Percentiles rank a stretch among this genome's conserved stretches.
Evolutionary conservation across 495 filamentous ascomycete species (phyloP).

Genomic region (Filosporella fistucella): DNA sequence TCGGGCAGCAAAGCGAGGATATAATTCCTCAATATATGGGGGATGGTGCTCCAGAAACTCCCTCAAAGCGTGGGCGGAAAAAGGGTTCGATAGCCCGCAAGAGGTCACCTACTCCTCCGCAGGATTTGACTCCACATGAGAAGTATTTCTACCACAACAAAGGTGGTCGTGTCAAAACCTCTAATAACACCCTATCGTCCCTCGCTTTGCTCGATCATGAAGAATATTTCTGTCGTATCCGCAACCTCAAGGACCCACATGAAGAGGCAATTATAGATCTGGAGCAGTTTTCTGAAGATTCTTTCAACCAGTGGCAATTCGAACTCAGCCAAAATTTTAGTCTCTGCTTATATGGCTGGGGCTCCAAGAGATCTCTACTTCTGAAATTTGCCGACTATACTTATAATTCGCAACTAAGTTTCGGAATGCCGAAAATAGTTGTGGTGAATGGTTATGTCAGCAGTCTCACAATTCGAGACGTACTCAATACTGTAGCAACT

Average conservation of each 20-base stretch:
- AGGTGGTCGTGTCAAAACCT: slow-evolving; percentile 74
- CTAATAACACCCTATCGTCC: slow-evolving; percentile 76
- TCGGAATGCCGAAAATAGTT: slow-evolving; percentile 56
- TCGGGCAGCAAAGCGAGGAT: slow-evolving; percentile 7
- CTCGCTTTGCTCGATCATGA: slow-evolving; percentile 79
- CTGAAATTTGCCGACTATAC: slow-evolving; percentile 73
- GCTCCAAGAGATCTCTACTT: slow-evolving; percentile 76
- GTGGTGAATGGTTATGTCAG: slow-evolving; percentile 86
- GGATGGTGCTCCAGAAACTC: slow-evolving; percentile 12
- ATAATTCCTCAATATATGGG: slow-evolving; percentile 10
- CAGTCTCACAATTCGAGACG: slow-evolving; percentile 69
- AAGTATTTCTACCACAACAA: slow-evolving; percentile 92
- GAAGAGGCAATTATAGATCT: slow-evolving; percentile 65
- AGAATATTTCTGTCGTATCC: slow-evolving; percentile 75
- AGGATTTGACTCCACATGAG: slow-evolving; percentile 78
- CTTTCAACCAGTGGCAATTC: slow-evolving; percentile 89
- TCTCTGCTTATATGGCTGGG: slow-evolving; percentile 88
- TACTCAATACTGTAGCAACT: slow-evolving; percentile 68
- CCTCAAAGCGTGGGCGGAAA: slow-evolving; percentile 53
- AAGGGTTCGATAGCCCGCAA: slow-evolving; percentile 42
- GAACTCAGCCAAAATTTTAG: slow-evolving; percentile 88
- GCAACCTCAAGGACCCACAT: slow-evolving; percentile 66
- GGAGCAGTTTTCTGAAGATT: slow-evolving; percentile 67
- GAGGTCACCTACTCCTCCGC: slow-evolving; percentile 46
- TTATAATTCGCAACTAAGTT: slow-evolving; percentile 32